Evolutionary conservation across 129 eudicot genomes (phyloP).

Genomic region (Lactuca sativa): DNA sequence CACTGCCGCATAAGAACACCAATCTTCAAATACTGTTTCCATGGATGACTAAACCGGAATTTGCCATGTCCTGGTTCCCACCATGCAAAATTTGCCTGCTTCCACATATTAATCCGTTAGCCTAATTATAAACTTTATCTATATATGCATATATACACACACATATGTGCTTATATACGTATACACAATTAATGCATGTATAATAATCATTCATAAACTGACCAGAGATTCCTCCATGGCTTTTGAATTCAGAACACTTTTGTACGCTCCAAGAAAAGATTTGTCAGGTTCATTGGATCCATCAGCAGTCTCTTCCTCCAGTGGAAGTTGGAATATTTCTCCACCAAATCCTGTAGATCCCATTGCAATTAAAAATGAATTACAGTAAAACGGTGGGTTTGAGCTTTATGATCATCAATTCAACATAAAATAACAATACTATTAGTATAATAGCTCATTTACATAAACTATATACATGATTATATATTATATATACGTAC

Average conservation of each 20-base stretch:
- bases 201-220: constrained; percentile 13
- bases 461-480: background rate
- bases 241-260: constrained; percentile 65
- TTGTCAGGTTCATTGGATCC: constrained; percentile 12
- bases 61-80: constrained; percentile 91
- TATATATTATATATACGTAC: constrained; percentile 65
- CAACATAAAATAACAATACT: background rate
- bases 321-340: constrained; percentile 17
- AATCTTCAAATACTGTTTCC: constrained; percentile 72
- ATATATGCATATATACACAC: background rate
- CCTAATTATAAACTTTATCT: background rate
- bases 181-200: too few species aligned
- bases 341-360: constrained; percentile 48
- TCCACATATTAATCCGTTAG: background rate
- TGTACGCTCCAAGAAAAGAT: constrained; percentile 40
- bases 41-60: constrained; percentile 65
- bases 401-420: constrained; percentile 8
- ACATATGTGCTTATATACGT: background rate
- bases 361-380: background rate
- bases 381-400: background rate
- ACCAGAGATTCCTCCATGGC: constrained; percentile 66
- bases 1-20: constrained; percentile 60
- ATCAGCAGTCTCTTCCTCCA: constrained; percentile 18
- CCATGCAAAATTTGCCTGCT: constrained; percentile 79
- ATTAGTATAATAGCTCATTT: background rate